phyloP scores from a whole-genome alignment of 1,284 basidiomycete genomes.

The Pseudomicrostroma phylloplanum region DNA sequence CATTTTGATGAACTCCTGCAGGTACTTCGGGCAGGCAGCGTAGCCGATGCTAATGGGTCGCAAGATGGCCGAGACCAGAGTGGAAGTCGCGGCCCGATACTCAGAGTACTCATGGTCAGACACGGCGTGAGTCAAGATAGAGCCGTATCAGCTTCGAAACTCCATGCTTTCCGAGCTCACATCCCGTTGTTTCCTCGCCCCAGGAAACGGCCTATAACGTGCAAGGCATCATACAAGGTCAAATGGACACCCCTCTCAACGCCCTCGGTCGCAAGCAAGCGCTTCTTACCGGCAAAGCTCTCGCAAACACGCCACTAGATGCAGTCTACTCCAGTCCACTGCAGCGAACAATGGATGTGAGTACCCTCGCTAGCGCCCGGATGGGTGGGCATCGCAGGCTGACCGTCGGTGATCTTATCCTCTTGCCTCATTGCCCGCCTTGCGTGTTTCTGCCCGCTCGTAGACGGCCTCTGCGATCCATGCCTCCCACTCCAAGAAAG shows the following conservation, averaged over 20 bases:
- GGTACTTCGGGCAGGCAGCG: too few relatives aligned
- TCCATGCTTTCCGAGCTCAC: too few relatives aligned
- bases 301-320: constrained; percentile 27
- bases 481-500: not conserved
- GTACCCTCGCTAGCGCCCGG: constrained; percentile 12
- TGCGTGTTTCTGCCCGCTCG: not conserved
- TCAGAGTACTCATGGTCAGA: too few relatives aligned
- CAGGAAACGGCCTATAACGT: constrained; percentile 48
- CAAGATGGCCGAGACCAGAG: too few relatives aligned
- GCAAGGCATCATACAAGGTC: constrained; percentile 45
- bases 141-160: too few relatives aligned
- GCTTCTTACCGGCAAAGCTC: constrained; percentile 24
- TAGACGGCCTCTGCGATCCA: constrained; percentile 18
- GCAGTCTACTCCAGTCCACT: constrained; percentile 40
- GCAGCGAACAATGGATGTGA: constrained; percentile 25
- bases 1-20: too few relatives aligned
- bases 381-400: not conserved
- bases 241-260: constrained; percentile 45
- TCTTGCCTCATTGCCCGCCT: not conserved
- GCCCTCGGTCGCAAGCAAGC: constrained; percentile 34
- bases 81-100: too few relatives aligned
- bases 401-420: not conserved
- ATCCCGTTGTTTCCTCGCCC: constrained; percentile 34
- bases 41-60: too few relatives aligned
- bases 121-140: too few relatives aligned